Conservation (phyloP, 225 moss, liverwort and hornwort genomes). For the Physcomitrellopsis africana region DNA sequence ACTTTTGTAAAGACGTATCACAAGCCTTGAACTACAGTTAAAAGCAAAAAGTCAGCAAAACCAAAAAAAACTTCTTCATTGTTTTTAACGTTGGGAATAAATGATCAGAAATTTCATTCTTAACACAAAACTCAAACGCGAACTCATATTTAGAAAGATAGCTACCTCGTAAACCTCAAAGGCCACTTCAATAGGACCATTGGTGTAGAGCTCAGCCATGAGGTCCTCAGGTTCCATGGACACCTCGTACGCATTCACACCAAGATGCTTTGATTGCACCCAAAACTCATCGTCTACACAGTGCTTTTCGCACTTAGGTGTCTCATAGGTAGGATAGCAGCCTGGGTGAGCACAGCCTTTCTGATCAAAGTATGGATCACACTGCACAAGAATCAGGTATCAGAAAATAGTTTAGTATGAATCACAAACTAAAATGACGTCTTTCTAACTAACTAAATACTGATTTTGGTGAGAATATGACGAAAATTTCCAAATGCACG, state of each 20-base stretch:
- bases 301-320: constrained; percentile 72
- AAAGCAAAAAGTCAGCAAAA: no score
- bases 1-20: neutral
- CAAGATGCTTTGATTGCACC: constrained; percentile 81
- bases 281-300: constrained; percentile 91
- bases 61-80: no score
- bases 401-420: no score
- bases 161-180: constrained; percentile 80
- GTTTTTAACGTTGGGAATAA: no score
- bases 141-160: neutral
- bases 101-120: neutral
- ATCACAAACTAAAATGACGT: no score
- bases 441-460: no score
- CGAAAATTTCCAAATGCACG: no score
- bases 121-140: neutral
- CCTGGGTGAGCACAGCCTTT: constrained; percentile 89
- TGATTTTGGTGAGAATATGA: no score
- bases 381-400: constrained; percentile 37
- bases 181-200: constrained; percentile 88
- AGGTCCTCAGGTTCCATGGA: constrained; percentile 68
- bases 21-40: neutral
- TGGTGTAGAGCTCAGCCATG: constrained; percentile 78
- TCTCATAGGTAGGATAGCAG: constrained; percentile 68
- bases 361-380: constrained; percentile 90
- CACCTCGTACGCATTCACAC: constrained; percentile 72